Evolutionary conservation across 2,329 filamentous ascomycete genomes (phyloP), one percentile per base, ranked within the genome.

Genomic region (Penicillium hordei): DNA sequence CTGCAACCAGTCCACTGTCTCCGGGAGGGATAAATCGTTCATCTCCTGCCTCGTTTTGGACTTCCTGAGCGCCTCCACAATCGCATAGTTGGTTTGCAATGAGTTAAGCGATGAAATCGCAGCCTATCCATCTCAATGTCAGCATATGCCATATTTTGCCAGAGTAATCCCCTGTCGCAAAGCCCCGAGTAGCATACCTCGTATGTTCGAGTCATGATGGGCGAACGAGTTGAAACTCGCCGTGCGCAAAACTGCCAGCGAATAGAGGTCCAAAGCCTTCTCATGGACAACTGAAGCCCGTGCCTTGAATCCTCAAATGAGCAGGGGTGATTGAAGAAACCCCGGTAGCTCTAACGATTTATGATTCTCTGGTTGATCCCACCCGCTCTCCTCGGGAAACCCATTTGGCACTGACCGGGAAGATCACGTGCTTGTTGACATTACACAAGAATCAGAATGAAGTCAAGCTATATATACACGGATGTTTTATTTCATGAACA

Each of bases 1-100:
- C 45, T 77, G 79, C 63, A 90, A 86, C 89, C 90, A 96, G 65
- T 86, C 83, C 29, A 87, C 78, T 83, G 94, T 93, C 72, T 96
- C 91, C 0, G 90, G 89, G 49, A 95, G 86, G 7, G 92, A 89
- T 54, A 81, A 81, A 48, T 87, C 81, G 70, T 96, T 95, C 77
- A 90, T 86, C 29, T 82, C 83, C 61, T 86, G 79, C 21, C 91
- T 89, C 19, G 88, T 89, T 72, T 55, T 65, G 10, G 68, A 64
- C 48, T 90, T 90, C 54, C 86, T 83, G 51, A 94, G 87, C 50
- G 88, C 86, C 71, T 96, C 87, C 19, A 97, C 84, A 58, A 90
- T 80, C 39, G 88, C 83, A 66, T 87, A 88, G 73, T 96, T 96
- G 55, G 89, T 89, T 68, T 93, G 89, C 53, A 96, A 82, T 48